These are phyloP conservation scores for Sphagnurus paluster DNA, from an alignment of 1,284 basidiomycete species.

Conservation along the genomic window DNA sequence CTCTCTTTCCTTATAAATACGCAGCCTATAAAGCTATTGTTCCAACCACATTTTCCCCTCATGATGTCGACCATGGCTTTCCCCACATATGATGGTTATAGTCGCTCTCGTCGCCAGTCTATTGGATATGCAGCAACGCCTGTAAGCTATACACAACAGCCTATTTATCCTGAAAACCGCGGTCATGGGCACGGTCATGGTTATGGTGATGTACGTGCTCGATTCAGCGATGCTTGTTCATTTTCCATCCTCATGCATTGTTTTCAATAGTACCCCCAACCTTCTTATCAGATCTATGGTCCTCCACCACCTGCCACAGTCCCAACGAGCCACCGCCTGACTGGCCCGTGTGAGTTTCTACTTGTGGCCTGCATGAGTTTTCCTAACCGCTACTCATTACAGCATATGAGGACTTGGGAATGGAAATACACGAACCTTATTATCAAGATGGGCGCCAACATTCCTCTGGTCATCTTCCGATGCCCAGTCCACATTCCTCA, in stretches of 20 bases:
- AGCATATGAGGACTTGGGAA: constrained; percentile 51
- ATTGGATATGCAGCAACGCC: constrained; percentile 29
- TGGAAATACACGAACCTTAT: constrained; percentile 35
- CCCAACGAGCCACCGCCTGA: constrained; percentile 33
- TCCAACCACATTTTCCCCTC: constrained; percentile 16
- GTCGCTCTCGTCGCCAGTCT: constrained; percentile 28
- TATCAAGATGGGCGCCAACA: constrained; percentile 34
- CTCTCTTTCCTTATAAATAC: constrained; percentile 16
- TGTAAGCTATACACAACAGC: constrained; percentile 26
- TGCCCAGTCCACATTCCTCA: constrained; percentile 27
- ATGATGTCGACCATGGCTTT: constrained; percentile 32
- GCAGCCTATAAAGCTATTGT: not conserved
- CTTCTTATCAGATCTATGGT: constrained; percentile 31
- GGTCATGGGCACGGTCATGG: constrained; percentile 8
- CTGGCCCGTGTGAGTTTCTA: constrained; percentile 32
- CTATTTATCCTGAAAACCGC: constrained; percentile 19
- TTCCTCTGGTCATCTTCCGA: constrained; percentile 34
- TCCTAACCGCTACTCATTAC: constrained; percentile 2
- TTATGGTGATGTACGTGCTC: constrained; percentile 14
- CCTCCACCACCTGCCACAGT: constrained; percentile 25
- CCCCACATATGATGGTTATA: constrained; percentile 35
- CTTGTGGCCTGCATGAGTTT: not conserved
- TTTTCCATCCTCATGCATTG: not conserved
- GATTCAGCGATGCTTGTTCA: no score
- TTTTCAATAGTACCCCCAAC: constrained; percentile 19